Base-by-base conservation (phyloP, 140 eudicot species). In the Stevia rebaudiana region DNA sequence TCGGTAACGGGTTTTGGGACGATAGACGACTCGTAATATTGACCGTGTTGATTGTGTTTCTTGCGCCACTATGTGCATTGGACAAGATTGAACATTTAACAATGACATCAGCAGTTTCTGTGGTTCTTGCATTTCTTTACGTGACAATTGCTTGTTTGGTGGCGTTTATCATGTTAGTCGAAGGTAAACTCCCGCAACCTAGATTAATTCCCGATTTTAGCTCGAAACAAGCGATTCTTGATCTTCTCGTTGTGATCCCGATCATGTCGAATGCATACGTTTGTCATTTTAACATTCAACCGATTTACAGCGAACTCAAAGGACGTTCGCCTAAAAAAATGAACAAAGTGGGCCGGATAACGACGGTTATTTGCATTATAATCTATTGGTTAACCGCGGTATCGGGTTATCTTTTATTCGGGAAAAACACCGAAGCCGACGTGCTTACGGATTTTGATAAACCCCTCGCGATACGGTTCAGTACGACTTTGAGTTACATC, bases 281-380 rank as follows among this genome's bases (percentile, higher is more conserved):
- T n/a, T 90, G 94, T 23, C 97, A 87, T 37, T 90, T 90, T 12
- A 90, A 90, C 79, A 79, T 90, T 63, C 95, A 87, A 62, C 97
- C 95, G 3, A 87, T 90, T 42, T 86, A 90, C 63, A 90, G 87
- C 63, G 95, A 90, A 78, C 94, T 90, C 11, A 84, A 90, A 65
- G 88, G 81, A 0, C 86, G 83, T 1, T 82, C 94, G 15, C 88
- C 91, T 43, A 77, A 65, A 3, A 90, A 90, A 73, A 90, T 90
- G 95, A 82, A 80, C 31, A 81, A 68, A n/a, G 94, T 90, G 18
- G 86, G 95, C 0, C 80, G 97, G 61, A 74, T 87, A 18, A 84
- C 94, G 1, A 78, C 95, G 3, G 70, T 61, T 40, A 60, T 90
- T 16, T 86, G 94, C 64, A 76, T 90, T n/a, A 50, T 79, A 21